A percentile compares a stretch with the other conserved stretches of the same genome.
Conservation (phyloP, 306 rosid species). For the Prunus persica region DNA sequence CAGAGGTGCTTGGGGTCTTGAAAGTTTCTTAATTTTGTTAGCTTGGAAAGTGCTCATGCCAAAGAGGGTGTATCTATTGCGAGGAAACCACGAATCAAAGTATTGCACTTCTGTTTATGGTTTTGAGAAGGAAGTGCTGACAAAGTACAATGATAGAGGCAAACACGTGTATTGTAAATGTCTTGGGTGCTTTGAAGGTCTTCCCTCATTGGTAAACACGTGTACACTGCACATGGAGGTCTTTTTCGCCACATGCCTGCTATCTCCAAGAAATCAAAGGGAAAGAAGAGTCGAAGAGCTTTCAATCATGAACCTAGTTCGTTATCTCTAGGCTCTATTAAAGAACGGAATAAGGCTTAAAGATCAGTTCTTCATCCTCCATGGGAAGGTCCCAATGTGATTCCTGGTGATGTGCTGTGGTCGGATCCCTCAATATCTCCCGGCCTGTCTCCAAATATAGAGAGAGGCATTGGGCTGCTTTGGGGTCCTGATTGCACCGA, state of each 20-base stretch:
- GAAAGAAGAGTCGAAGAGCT: slow-evolving; percentile 46
- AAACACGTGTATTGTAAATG: slow-evolving; percentile 73
- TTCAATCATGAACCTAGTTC: slow-evolving; percentile 34
- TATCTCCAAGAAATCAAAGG: slow-evolving; percentile 63
- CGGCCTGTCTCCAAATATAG: slow-evolving; percentile 74
- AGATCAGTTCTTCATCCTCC: slow-evolving; percentile 91
- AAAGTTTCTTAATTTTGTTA: slow-evolving; percentile 60
- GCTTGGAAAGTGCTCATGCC: slow-evolving; percentile 85
- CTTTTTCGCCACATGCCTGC: slow-evolving; percentile 60
- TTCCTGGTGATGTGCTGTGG: slow-evolving; percentile 93
- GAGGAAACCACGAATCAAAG: slow-evolving; percentile 90
- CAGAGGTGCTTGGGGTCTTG: slow-evolving; percentile 92
- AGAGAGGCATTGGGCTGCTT: slow-evolving; percentile 80
- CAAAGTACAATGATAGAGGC: slow-evolving; percentile 65
- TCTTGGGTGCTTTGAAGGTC: slow-evolving; percentile 78
- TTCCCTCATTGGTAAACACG: slow-evolving; percentile 67
- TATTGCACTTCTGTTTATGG: slow-evolving; percentile 89
- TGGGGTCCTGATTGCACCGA: slow-evolving; percentile 94
- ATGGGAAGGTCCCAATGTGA: slow-evolving; percentile 65
- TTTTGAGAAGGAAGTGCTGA: slow-evolving; percentile 73
- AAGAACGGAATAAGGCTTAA: slow-evolving; percentile 60
- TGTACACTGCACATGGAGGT: slow-evolving; percentile 89
- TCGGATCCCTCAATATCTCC: slow-evolving; percentile 75
- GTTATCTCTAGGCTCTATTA: slow-evolving; percentile 61
- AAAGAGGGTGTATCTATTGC: slow-evolving; percentile 49